A percentile compares a stretch with the other conserved stretches of the same genome.
These are phyloP conservation scores for Leptoxyphium fumago DNA, from an alignment of 2,329 filamentous ascomycete species.

Conservation along the genomic window DNA sequence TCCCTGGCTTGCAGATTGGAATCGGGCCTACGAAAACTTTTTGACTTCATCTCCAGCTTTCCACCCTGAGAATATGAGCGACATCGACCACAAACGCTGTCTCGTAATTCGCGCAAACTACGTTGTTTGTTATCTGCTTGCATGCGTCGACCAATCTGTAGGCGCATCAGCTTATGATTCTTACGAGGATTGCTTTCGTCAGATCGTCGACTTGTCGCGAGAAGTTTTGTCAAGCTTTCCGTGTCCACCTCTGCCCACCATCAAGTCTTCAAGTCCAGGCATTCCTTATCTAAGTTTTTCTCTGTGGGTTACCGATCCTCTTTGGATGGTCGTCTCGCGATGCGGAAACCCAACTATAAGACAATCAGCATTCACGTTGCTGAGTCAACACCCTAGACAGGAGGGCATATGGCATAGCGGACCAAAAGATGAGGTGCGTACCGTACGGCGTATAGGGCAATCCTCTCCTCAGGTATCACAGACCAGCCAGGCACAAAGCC, in stretches of 20 bases:
- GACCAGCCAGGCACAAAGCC: neutral
- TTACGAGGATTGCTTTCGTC: constrained; percentile 18
- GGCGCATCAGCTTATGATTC: constrained; percentile 17
- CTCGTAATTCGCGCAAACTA: constrained; percentile 23
- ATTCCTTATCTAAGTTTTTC: constrained; percentile 19
- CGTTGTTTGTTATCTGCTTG: constrained; percentile 18
- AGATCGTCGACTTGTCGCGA: constrained; percentile 19
- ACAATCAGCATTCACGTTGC: constrained; percentile 18
- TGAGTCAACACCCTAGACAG: constrained; percentile 18
- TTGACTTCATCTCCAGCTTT: constrained; percentile 6
- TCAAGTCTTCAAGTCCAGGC: constrained; percentile 14
- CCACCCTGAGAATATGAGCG: constrained; percentile 12
- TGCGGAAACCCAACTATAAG: constrained; percentile 18
- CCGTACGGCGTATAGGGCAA: no score
- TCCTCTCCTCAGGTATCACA: neutral
- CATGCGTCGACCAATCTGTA: constrained; percentile 17
- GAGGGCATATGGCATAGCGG: constrained; percentile 21
- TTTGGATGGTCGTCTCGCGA: constrained; percentile 21
- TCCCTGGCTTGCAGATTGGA: constrained; percentile 19
- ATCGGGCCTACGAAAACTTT: constrained; percentile 14
- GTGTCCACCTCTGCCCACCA: constrained; percentile 17
- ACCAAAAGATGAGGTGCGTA: constrained; percentile 5
- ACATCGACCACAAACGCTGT: constrained; percentile 18
- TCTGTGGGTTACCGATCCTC: constrained; percentile 20
- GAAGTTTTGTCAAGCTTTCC: constrained; percentile 19